Evolutionary conservation across 306 rosid species (phyloP).

Genomic region (Chamaecrista fasciculata): DNA sequence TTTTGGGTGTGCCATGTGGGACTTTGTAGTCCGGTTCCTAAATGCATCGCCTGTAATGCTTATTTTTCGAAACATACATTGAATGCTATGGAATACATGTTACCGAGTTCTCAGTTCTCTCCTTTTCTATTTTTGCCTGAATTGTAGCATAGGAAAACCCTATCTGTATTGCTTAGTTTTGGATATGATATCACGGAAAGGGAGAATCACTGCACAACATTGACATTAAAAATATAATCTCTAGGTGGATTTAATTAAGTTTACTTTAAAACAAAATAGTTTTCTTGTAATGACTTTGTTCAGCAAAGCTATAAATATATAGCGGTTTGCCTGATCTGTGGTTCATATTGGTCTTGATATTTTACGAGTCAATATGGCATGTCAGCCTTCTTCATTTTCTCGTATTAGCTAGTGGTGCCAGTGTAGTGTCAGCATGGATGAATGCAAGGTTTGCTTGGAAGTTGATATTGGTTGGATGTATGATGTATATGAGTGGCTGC

Average conservation of each 20-base stretch:
- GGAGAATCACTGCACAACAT: too few species aligned
- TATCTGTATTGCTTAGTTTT: background rate
- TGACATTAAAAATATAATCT: background rate
- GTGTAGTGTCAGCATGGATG: background rate
- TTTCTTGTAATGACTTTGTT: background rate
- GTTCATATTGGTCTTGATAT: background rate
- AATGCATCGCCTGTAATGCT: background rate
- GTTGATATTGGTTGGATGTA: background rate
- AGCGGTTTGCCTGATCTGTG: background rate
- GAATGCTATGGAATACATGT: background rate
- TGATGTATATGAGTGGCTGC: constrained; percentile 1
- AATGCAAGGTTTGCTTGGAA: background rate
- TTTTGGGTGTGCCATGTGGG: background rate
- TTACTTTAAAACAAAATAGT: background rate
- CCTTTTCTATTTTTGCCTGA: background rate
- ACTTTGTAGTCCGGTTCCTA: background rate
- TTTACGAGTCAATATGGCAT: background rate
- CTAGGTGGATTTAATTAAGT: background rate
- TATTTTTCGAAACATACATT: background rate
- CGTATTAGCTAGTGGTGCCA: background rate
- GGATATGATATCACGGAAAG: background rate
- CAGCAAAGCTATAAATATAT: background rate
- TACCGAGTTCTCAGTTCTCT: background rate
- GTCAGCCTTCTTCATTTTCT: background rate
- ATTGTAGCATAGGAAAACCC: background rate